Evolutionary conservation across 2,329 filamentous ascomycete genomes (phyloP), one percentile per base, ranked within the genome.

Genomic region (Aspergillus nomiae): DNA sequence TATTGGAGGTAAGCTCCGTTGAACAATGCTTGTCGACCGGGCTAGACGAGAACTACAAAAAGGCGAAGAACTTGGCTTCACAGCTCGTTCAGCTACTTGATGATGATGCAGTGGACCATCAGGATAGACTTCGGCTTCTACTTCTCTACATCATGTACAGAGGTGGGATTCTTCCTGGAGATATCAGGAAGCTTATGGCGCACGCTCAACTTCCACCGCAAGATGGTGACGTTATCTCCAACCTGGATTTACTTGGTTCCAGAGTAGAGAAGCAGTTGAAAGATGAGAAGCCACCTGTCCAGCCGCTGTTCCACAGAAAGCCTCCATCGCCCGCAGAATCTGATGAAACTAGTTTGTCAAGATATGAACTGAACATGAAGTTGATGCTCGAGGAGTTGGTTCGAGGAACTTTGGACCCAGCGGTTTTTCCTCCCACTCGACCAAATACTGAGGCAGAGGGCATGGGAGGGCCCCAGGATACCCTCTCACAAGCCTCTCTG

Each of bases 1-100:
- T 99, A 8, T 86, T 91, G 8, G 95, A 99, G 73, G 84, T 98
- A 62, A 93, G 93, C 14, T 90, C 91, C 0, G 86, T 94, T 7
- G 95, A 99, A 78, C 95, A 98, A 83, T 92, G 89, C 32, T 84
- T 99, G 67, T 91, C 94, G 11, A 98, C 95, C 0, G 95, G 95
- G 0, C 81, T 97, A 6, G 95, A 98, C 70, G 94, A 98, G 78
- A 94, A 97, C 73, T 91, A 90, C 73, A 90, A 90, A 72, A 96
- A 95, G 75, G 91, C 94, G 11, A 97, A 96, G 79, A 92, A 96
- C 71, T 80, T 97, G 56, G 88, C 94, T 32, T 92, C 95, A 68
- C 89, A 96, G 67, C 84, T 98, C 19, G 90, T 96, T 34, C 89
- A 92, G 24, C 84, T 97, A n/a, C 80, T 99, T 12, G 95, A 98